Evolutionary conservation across 164 flowering plant species (phyloP).

Genomic region (Pachysandra terminalis): DNA sequence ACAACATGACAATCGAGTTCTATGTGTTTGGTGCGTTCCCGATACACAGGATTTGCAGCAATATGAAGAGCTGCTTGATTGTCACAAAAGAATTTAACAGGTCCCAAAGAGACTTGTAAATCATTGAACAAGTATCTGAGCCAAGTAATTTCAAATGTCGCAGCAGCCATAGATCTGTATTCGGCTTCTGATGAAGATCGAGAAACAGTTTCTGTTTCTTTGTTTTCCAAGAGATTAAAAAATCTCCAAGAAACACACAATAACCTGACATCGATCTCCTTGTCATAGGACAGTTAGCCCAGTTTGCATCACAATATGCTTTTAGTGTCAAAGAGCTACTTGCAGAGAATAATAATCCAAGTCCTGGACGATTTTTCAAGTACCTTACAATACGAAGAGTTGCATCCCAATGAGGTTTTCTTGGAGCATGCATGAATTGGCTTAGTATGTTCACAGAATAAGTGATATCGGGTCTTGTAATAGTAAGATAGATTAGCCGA

Average conservation of each 20-base stretch:
- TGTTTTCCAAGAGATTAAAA: not conserved
- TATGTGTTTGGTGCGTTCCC: not conserved
- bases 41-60: not conserved
- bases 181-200: not conserved
- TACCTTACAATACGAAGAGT: slow-evolving; percentile 5
- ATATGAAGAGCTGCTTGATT: not conserved
- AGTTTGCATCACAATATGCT: not conserved
- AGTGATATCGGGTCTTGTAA: slow-evolving; percentile 1
- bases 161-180: not conserved
- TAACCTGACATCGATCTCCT: not conserved
- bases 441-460: slow-evolving; percentile 7
- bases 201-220: not conserved
- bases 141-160: not conserved
- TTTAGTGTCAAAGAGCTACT: not conserved
- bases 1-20: slow-evolving; percentile 9
- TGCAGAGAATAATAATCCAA: not conserved
- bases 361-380: slow-evolving; percentile 1
- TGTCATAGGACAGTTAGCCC: not conserved
- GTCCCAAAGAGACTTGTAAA: not conserved
- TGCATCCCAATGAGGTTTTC: not conserved
- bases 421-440: slow-evolving; percentile 5
- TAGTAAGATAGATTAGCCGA: slow-evolving; percentile 8
- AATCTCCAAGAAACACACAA: not conserved
- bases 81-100: not conserved
- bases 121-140: not conserved